Evolutionary conservation across 2,329 filamentous ascomycete species (phyloP).

Genomic region (Penicillium sp.): DNA sequence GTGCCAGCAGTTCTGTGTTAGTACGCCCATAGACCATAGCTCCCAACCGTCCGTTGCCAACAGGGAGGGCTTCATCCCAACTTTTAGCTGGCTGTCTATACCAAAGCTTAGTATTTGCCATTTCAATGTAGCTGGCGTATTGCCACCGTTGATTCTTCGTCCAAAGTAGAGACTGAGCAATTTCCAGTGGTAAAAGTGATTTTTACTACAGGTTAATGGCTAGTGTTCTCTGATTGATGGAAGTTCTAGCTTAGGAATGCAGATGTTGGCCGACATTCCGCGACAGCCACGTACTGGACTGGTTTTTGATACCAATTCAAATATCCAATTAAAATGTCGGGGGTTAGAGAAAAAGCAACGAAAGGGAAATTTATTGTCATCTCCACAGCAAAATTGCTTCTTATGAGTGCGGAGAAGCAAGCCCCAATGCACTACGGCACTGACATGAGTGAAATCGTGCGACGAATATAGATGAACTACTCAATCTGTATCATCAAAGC

Average conservation of each 20-base stretch:
- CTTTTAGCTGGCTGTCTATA: slow-evolving; percentile 23
- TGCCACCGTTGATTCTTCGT: too few relatives aligned
- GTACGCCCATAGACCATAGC: slow-evolving; percentile 47
- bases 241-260: background rate
- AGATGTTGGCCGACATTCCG: slow-evolving; percentile 10
- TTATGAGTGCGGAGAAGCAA: background rate
- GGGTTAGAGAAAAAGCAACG: background rate
- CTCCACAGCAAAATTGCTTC: background rate
- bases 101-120: slow-evolving; percentile 22
- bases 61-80: slow-evolving; percentile 43
- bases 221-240: background rate
- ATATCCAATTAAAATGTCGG: background rate
- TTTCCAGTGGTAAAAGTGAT: too few relatives aligned
- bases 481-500: too few relatives aligned
- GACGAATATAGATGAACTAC: too few relatives aligned
- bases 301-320: background rate
- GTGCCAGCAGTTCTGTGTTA: slow-evolving; percentile 40
- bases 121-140: slow-evolving; percentile 1
- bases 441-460: too few relatives aligned
- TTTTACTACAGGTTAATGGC: background rate
- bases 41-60: slow-evolving; percentile 49
- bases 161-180: too few relatives aligned
- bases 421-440: background rate
- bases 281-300: background rate
- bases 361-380: background rate